Evolutionary conservation across 1,139 yeast species (phyloP), one percentile per base, ranked within the genome.

Genomic region (Diutina catenulata): DNA sequence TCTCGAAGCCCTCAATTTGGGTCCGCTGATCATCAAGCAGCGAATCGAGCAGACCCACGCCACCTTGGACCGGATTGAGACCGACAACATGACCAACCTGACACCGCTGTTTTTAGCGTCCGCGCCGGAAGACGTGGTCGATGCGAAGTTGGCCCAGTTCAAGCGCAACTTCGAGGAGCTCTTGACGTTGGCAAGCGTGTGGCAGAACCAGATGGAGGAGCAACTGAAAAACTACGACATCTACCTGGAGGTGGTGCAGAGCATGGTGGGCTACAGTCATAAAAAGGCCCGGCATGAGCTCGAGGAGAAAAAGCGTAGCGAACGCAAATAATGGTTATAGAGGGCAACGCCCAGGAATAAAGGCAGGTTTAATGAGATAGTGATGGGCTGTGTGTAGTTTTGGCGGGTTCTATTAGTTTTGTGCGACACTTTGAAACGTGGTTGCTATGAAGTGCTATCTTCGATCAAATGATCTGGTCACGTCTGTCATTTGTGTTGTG

Each of bases 211-310:
- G 47, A 55, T 60, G 40, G 50, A 53, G 37, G 68, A 59, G 24
- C 60, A 68, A 11, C 59, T 60, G 42, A 65, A 64, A 39, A 80
- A 78, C 48, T 73, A 75, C 46, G 74, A 72, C 39, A 74, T 80
- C 11, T 78, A 76, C 49, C 87, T 80, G 49, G 64, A 75, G 4
- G 84, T 80, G 44, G 81, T 80, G 27, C 86, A 79, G 52, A 76
- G 76, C 45, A 59, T 78, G 45, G 77, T 79, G 27, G 88, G 82
- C 16, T 77, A 79, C 52, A 76, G 81, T 24, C 87, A 80, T 49
- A 67, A 68, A 45, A 47, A 70, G 32, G 62, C 68, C 45, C 55
- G 78, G 40, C 70, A 71, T 37, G 76, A 72, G 48, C 56, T 70
- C 19, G 49, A 68, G 38, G 66, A 56, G 40, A 57, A 57, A 14